Evolutionary conservation across 2,329 filamentous ascomycete genomes (phyloP), one percentile per base, ranked within the genome.

Genomic region (Xylariaceae sp.): DNA sequence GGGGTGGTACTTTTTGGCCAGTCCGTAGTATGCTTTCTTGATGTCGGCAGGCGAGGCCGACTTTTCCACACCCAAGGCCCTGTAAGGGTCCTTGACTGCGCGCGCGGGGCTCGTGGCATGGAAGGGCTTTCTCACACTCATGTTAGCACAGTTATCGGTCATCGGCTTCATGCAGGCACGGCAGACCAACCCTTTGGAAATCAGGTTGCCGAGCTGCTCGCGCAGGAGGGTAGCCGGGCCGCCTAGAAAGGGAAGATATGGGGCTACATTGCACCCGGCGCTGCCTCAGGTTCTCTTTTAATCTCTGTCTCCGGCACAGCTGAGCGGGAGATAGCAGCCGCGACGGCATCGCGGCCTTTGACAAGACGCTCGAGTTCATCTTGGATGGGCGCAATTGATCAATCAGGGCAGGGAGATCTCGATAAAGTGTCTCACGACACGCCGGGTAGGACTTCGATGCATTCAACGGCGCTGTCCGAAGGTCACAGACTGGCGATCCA

Each of bases 1-100:
- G 7, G 92, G 92, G 53, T 98, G 92, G 57, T 78, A 98, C 56
- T 96, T 98, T 63, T 98, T 98, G 14, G 92, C 92, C 38, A 96
- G 70, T 32, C 89, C 86, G 57, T 98, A 98, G 67, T 98, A 98
- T 3, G 92, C 89, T 60, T 95, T 96, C 59, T 98, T 98, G 58
- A 98, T 96, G 22, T 96, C 90, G 39, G 77, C 68, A 3, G 87
- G 67, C 2, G 85, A 80, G n/a, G 92, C 86, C 42, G 63, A 72
- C 58, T 90, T 94, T 51, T 69, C 69, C 19, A 98, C 86, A 11
- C 92, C 92, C 18, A 98, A 78, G 4, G 84, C 74, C 45, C 78
- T 75, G 61, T 98, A 98, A 1, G 92, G 92, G 52, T 98, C 84
- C 57, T 85, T 76, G 23, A 76, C 62, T 5, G 69, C 69, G 15